These are phyloP conservation scores for Bertia moriformis DNA, from an alignment of 2,329 filamentous ascomycete genomes.

Conservation along the genomic window DNA sequence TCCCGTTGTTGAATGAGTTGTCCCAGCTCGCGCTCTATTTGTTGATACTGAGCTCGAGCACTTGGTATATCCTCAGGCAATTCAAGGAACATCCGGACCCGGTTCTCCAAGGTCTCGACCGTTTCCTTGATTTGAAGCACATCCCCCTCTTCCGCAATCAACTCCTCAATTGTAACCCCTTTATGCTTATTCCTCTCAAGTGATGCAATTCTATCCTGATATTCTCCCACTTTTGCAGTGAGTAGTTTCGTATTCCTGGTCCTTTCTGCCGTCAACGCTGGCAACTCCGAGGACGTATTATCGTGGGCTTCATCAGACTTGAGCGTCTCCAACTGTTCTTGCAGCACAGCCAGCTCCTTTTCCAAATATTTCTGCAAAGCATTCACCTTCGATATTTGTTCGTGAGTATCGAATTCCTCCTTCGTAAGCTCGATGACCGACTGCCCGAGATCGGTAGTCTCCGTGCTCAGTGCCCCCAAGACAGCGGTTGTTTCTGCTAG, in stretches of 20 bases:
- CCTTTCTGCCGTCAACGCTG: conserved; percentile 36
- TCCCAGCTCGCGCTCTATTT: conserved; percentile 29
- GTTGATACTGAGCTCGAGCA: conserved; percentile 30
- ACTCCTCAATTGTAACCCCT: conserved; percentile 17
- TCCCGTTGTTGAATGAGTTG: conserved; percentile 29
- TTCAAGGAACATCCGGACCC: conserved; percentile 29
- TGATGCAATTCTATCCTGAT: conserved; percentile 19
- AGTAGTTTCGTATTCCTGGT: conserved; percentile 33
- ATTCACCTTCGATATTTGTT: conserved; percentile 20
- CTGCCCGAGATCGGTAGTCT: conserved; percentile 15
- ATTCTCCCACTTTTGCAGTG: conserved; percentile 36
- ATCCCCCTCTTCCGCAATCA: conserved; percentile 8
- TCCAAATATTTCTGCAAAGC: conserved; percentile 17
- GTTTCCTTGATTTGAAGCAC: conserved; percentile 19
- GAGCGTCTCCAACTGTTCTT: conserved; percentile 13
- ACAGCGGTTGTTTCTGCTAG: conserved; percentile 16
- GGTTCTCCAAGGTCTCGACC: conserved; percentile 18
- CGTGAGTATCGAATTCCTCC: conserved; percentile 17
- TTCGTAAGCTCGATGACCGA: conserved; percentile 20
- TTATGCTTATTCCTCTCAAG: conserved; percentile 14
- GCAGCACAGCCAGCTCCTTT: conserved; percentile 13
- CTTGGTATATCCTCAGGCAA: conserved; percentile 32
- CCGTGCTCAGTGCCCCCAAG: conserved; percentile 15
- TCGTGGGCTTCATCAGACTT: conserved; percentile 17
- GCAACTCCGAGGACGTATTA: conserved; percentile 22